Base-by-base conservation (phyloP, 768 basidiomycete species). In the Boletus fagicola region DNA sequence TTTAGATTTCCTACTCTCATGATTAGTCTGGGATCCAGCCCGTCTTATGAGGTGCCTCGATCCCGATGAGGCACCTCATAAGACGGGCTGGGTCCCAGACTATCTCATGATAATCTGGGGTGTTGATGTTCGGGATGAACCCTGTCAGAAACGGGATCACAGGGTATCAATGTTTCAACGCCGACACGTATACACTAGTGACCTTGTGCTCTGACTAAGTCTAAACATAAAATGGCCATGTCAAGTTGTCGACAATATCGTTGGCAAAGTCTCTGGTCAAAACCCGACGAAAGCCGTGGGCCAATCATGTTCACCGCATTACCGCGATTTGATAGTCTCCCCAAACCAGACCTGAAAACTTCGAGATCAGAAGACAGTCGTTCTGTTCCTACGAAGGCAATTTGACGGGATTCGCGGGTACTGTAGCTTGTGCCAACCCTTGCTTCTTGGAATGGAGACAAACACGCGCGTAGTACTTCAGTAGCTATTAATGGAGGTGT, bases 271-370 rank as follows among this genome's bases (percentile, higher is more conserved):
- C 11, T 15, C 38, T 11, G 20, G 16, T 11, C 22, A 28, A 28
- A 39, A 22, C 6, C 10, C 51, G 7, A 49, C 16, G 16, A 24
- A 45, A 24, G 42, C 16, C 2, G 18, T 26, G 31, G 10, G 9
- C 57, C 54, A 59, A 59, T 59, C 31, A n/a, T 8, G n/a, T 47
- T 20, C 22, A n/a, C 10, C 1, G 33, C 7, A 57, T 51, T 57
- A 47, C 44, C 7, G 31, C 24, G 5, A 26, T n/a, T 30, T 26
- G n/a, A n/a, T n/a, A n/a, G n/a, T n/a, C n/a, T n/a, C n/a, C n/a
- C n/a, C n/a, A n/a, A n/a, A n/a, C n/a, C n/a, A n/a, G n/a, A n/a
- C n/a, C n/a, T n/a, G n/a, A n/a, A n/a, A n/a, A n/a, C n/a, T n/a
- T n/a, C n/a, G n/a, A n/a, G n/a, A n/a, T n/a, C n/a, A n/a, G n/a